These are phyloP conservation scores for Solanum appendiculatum DNA, from an alignment of 257 asterid genomes.

Conservation along the genomic window DNA sequence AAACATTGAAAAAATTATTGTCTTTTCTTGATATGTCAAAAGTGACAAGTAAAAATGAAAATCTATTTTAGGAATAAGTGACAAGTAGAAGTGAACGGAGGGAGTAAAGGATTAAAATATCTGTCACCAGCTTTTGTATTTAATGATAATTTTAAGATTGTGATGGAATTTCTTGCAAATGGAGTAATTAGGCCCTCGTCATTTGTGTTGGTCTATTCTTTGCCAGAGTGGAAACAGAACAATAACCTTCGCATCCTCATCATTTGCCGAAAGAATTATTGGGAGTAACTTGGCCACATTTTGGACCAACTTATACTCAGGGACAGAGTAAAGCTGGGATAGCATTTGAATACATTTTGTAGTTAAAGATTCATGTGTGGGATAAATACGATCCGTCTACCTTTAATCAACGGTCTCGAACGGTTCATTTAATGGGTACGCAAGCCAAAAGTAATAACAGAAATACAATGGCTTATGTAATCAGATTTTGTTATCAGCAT, in stretches of 20 bases:
- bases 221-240: background rate
- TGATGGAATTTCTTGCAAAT: background rate
- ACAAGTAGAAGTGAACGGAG: too few species aligned
- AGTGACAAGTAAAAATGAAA: too few species aligned
- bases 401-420: background rate
- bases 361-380: background rate
- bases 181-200: background rate
- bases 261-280: background rate
- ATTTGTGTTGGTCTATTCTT: background rate
- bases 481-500: background rate
- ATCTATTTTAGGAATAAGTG: too few species aligned
- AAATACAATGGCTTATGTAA: background rate
- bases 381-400: background rate
- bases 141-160: background rate
- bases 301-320: background rate
- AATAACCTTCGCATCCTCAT: background rate
- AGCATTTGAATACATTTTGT: background rate
- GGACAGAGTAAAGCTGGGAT: background rate
- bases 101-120: background rate
- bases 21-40: too few species aligned
- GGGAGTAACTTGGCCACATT: background rate
- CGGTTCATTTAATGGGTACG: background rate
- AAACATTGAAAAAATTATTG: too few species aligned
- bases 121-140: background rate
- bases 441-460: background rate